These are phyloP conservation scores for Aplosporella prunicola DNA, from an alignment of 2,329 filamentous ascomycete species.

Conservation along the genomic window DNA sequence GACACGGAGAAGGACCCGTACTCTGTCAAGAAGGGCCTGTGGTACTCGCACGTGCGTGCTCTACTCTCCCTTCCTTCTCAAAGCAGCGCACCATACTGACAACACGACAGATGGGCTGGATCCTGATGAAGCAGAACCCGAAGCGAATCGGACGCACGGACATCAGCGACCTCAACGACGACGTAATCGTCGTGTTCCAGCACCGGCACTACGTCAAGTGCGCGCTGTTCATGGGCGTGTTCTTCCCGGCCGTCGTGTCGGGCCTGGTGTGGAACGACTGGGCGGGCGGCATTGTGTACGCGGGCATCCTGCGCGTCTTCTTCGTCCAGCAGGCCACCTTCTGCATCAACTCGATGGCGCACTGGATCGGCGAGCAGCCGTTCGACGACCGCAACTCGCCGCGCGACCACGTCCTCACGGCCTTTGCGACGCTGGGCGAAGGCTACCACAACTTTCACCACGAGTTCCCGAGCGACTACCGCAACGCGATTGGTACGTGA, in stretches of 20 bases:
- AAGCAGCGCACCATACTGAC: too few species aligned
- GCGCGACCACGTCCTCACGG: constrained; percentile 34
- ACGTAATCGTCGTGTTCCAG: constrained; percentile 42
- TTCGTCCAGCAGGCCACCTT: constrained; percentile 46
- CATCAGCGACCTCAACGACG: constrained; percentile 43
- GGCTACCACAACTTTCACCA: constrained; percentile 39
- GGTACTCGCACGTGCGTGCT: background rate
- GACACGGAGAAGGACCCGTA: constrained; percentile 46
- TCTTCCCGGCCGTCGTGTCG: constrained; percentile 40
- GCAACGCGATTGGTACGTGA: constrained; percentile 36
- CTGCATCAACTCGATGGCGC: constrained; percentile 46
- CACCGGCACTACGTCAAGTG: constrained; percentile 42
- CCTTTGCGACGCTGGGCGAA: constrained; percentile 34
- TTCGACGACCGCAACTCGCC: constrained; percentile 37
- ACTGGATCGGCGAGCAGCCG: constrained; percentile 42
- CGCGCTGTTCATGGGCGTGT: constrained; percentile 38
- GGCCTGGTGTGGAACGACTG: constrained; percentile 42
- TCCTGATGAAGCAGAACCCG: constrained; percentile 47
- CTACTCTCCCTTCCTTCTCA: too few species aligned
- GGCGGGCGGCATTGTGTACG: constrained; percentile 42
- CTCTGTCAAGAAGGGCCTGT: constrained; percentile 36
- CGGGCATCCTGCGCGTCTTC: constrained; percentile 43
- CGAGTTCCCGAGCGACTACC: constrained; percentile 37
- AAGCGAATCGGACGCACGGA: constrained; percentile 44
- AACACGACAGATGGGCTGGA: too few species aligned